Base-by-base conservation (phyloP, 2,329 filamentous ascomycete genomes). In the Ilyonectria robusta region DNA sequence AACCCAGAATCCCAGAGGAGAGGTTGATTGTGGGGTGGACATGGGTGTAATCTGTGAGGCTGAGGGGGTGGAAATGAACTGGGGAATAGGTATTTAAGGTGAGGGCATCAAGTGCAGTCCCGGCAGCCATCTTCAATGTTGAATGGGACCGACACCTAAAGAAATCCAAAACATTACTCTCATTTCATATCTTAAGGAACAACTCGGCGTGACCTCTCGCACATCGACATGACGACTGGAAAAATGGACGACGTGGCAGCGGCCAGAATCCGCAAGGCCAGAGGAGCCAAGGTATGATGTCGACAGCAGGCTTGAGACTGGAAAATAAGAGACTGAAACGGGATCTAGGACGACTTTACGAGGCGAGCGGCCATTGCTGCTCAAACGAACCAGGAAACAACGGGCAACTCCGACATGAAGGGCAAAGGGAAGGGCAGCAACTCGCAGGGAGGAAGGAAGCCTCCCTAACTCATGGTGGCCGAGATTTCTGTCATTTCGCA, bases 201-300 rank as follows among this genome's bases (percentile, higher is more conserved):
- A 44, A 40, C 23, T 29, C 4, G 21, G n/a, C 26, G 23, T 51
- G 9, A n/a, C 17, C 7, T 26, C 21, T 48, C n/a, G 13, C 7
- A 11, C 15, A 21, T 31, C 31, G 44, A 31, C 21, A 70, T 69
- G 70, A 65, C 63, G 17, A 69, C 47, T n/a, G 65, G 70, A 29
- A 83, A 81, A 67, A 85, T 85, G 83, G 82, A 84, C 68, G 78
- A 81, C 3, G 78, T 79, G 17, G 80, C 81, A 6, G 82, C 80
- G 3, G 80, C 80, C 54, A 78, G 83, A 58, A 85, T 85, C 66
- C 76, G 78, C 35, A 82, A 78, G 64, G 78, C 83, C 4, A 78
- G 80, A 42, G 83, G 83, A 13, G 78, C 79, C 17, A 81, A 81
- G 68, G 82, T 83, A 69, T 67, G 75, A 69, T 21, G 21, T 1